phyloP scores from a whole-genome alignment of 148 eudicot species.

The Cornus suecica region DNA sequence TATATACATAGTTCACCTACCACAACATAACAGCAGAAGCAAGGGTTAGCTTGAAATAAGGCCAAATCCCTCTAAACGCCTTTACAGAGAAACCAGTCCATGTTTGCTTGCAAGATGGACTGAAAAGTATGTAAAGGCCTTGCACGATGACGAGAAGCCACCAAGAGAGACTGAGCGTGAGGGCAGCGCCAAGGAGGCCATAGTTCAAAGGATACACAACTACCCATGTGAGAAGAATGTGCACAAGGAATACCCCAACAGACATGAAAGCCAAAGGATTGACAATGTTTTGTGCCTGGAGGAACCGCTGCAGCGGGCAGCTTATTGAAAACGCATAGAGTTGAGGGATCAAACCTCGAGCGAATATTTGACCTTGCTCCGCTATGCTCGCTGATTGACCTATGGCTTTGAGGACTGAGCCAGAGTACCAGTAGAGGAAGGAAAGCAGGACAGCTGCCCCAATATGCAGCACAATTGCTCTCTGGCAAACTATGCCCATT shows the following conservation, averaged over 20 bases:
- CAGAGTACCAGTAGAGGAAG: constrained; percentile 42
- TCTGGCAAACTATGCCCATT: constrained; percentile 55
- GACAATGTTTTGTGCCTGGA: constrained; percentile 60
- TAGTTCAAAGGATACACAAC: constrained; percentile 38
- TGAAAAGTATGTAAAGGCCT: constrained; percentile 27
- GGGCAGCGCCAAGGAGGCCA: constrained; percentile 40
- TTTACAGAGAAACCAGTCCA: constrained; percentile 32
- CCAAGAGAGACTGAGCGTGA: constrained; percentile 45
- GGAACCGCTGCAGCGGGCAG: constrained; percentile 53
- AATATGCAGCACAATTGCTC: constrained; percentile 45
- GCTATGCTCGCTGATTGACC: constrained; percentile 46
- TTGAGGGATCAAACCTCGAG: constrained; percentile 44
- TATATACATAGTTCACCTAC: constrained; percentile 15
- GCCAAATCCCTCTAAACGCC: constrained; percentile 43
- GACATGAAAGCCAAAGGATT: constrained; percentile 62
- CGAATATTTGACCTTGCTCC: constrained; percentile 43
- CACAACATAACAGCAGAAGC: constrained; percentile 47
- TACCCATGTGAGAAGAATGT: constrained; percentile 37
- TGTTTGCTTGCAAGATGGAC: constrained; percentile 36
- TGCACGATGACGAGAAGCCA: constrained; percentile 35
- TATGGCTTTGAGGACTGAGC: constrained; percentile 32
- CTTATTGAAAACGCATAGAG: constrained; percentile 53
- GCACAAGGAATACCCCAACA: constrained; percentile 42
- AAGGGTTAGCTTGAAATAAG: constrained; percentile 42
- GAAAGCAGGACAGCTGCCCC: constrained; percentile 47